Percentiles rank a stretch among this genome's conserved stretches.
Evolutionary conservation across 257 asterid genomes (phyloP).

Genomic region (Verbascum thapsus): DNA sequence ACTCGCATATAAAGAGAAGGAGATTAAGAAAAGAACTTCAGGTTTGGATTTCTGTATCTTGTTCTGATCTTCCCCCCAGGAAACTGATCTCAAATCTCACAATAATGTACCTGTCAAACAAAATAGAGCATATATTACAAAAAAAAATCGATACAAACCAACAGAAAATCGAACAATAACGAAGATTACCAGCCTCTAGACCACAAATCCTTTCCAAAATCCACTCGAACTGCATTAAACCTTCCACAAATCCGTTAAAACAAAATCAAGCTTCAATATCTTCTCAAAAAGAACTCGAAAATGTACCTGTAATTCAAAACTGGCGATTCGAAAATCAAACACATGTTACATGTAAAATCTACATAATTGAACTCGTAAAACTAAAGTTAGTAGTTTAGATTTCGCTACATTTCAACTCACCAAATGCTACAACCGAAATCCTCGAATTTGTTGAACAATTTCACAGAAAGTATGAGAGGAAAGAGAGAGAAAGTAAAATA

Average conservation of each 20-base stretch:
- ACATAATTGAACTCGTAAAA: constrained; percentile 4
- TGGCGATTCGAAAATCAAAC: constrained; percentile 21
- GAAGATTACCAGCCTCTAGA: constrained; percentile 33
- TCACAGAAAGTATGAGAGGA: constrained; percentile 26
- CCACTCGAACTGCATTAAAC: constrained; percentile 28
- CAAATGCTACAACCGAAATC: constrained; percentile 20
- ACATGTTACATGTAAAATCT: constrained; percentile 10
- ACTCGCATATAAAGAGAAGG: constrained; percentile 15
- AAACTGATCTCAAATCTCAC: constrained; percentile 42
- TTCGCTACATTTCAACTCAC: constrained; percentile 56
- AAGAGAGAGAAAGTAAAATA: constrained; percentile 27
- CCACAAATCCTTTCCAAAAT: constrained; percentile 22
- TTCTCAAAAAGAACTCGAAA: constrained; percentile 26
- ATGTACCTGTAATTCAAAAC: constrained; percentile 32
- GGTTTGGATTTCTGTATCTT: constrained; percentile 12
- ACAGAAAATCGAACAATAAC: constrained; percentile 2
- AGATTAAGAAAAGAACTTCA: not conserved
- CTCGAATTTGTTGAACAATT: constrained; percentile 14
- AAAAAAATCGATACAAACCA: not conserved
- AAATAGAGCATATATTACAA: constrained; percentile 13
- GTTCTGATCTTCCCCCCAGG: constrained; percentile 32
- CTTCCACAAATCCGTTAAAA: constrained; percentile 25
- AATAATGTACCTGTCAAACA: constrained; percentile 34
- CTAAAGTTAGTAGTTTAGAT: constrained; percentile 12
- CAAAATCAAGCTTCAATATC: constrained; percentile 29